Base-by-base conservation (phyloP, 2,329 filamentous ascomycete species). In the Hypoxylon rubiginosum region DNA sequence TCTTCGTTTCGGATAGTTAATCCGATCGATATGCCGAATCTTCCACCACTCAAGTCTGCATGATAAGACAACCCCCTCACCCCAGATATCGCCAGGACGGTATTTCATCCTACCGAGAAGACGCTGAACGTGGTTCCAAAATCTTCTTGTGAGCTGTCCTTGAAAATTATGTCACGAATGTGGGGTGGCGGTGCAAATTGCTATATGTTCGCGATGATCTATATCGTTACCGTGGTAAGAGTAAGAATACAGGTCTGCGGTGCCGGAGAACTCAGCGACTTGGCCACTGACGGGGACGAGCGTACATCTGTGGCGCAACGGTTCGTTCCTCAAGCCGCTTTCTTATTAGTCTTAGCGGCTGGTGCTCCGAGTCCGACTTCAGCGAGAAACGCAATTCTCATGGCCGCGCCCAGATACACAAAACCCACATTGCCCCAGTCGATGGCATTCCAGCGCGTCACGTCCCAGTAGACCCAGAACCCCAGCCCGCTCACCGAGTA, bases 361-460 rank as follows among this genome's bases (percentile, higher is more conserved):
- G 59, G 63, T 24, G 65, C 46, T 15, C 77, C 74, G 67, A 90
- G 64, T 0, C 89, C 89, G 34, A 91, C 72, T 0, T 87, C 87
- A 2, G 79, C 72, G 65, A 91, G 73, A 66, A 91, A 92, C 7
- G 85, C 85, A 4, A 87, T 75, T 50, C 90, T 79, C 84, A 90
- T 82, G 0, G 79, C 75, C 2, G 88, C 89, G 3, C 90, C 89
- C 3, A 87, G 77, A 75, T 92, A 92, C 28, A 93, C 90, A 78
- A 91, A 92, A 0, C 85, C 85, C 15, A 92, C 84, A 73, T 91
- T 92, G 1, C 90, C 91, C 83, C 85, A 87, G 69, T 89, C 88
- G 66, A 91, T 90, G 11, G 83, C 82, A 76, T 91, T 92, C 91
- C 90, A 93, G 9, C 78, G 76, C 69, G 78, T 73, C 28, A 86